Evolutionary conservation across 106 monocot genomes (phyloP).

Genomic region (Phalaenopsis equestris): DNA sequence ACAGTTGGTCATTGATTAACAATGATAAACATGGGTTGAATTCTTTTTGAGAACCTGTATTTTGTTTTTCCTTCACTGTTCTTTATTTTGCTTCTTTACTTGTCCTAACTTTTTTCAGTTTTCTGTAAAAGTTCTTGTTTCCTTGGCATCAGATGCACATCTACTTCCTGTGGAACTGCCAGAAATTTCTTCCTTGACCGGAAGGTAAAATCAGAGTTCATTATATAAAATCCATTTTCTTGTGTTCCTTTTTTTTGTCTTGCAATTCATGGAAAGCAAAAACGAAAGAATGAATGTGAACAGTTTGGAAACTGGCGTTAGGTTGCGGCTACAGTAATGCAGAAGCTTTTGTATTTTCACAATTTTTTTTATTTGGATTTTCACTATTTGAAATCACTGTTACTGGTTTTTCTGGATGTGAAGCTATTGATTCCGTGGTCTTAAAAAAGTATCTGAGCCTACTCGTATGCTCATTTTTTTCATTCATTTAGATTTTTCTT

Average conservation of each 20-base stretch:
- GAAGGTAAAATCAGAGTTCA: constrained; percentile 45
- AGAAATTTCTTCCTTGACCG: constrained; percentile 61
- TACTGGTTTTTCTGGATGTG: neutral
- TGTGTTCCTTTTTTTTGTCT: neutral
- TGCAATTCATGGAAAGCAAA: neutral
- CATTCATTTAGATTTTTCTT: neutral
- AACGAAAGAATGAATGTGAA: neutral
- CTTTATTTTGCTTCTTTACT: constrained; percentile 1
- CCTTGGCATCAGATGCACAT: constrained; percentile 60
- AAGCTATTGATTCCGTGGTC: neutral
- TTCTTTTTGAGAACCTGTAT: neutral
- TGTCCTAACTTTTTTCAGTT: neutral
- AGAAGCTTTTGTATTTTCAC: neutral
- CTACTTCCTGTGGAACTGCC: constrained; percentile 86
- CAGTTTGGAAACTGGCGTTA: neutral
- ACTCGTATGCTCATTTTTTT: neutral
- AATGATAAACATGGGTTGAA: neutral
- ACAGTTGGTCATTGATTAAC: neutral
- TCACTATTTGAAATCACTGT: neutral
- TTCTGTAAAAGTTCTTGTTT: constrained; percentile 7
- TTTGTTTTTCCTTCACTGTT: neutral
- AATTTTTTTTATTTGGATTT: no score
- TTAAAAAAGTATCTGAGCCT: neutral
- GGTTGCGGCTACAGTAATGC: neutral
- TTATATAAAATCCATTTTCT: neutral